Evolutionary conservation across 257 asterid species (phyloP), one percentile per base, ranked within the genome.

Genomic region (Fraxinus anomala): DNA sequence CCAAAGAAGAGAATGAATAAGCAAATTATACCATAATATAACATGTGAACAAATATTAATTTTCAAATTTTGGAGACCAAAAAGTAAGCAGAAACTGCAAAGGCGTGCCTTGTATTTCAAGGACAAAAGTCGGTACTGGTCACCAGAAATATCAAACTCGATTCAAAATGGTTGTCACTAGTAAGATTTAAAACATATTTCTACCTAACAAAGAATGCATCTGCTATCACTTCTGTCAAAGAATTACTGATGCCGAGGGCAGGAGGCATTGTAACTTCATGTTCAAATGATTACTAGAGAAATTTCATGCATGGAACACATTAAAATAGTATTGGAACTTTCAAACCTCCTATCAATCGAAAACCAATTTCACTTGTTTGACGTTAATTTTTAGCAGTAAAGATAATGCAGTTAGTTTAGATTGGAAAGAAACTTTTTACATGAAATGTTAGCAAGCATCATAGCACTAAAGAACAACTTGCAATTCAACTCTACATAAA

Each of bases 1-100:
- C 59, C 6, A 72, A 75, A 72, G 47, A 72, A 59, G 17, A 72
- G 71, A 73, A 63, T 33, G 49, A 66, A 65, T 70, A 49, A 44
- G 23, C 42, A 34, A 21, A 51, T 67, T 9, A 72, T 17, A 73
- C 49, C 51, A 11, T 21, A 73, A 65, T 26, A 36, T 56, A 12
- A 63, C 5, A 33, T n/a, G 28, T 21, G 21, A 54, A 65, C 11
- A 24, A 13, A 34, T 51, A 73, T 40, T 47, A 33, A 73, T 73
- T 28, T 14, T 16, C n/a, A 26, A 14, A 73, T 59, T 59, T 5
- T 8, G 37, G 42, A 73, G 59, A 26, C 75, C 10, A 59, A n/a
- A 39, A 39, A 39, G 39, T 39, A 30, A 3, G 24, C 36, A 37
- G 42, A 24, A 70, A 71, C 61, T 40, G 61, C 74, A 30, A 70